These are phyloP conservation scores for Rubroboletus pulcherrimus DNA, from an alignment of 768 basidiomycete species.

Conservation along the genomic window DNA sequence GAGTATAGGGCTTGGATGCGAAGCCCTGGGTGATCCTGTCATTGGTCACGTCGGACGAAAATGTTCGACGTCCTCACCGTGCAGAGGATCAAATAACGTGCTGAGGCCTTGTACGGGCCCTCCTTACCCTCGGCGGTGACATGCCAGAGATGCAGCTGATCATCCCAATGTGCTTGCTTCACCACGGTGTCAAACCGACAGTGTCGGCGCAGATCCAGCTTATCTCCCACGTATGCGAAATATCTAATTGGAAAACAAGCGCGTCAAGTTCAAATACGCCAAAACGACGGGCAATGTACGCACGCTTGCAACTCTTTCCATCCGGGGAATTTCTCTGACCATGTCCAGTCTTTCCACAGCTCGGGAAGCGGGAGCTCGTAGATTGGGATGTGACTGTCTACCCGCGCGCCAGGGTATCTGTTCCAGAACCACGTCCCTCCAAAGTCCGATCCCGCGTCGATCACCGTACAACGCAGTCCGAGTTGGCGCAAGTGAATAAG, in stretches of 20 bases:
- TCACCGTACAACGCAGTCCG: conserved; percentile 9
- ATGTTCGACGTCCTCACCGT: background rate
- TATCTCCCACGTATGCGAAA: conserved; percentile 8
- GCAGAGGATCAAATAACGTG: conserved; percentile 9
- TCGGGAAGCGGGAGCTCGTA: conserved; percentile 10
- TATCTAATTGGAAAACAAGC: background rate
- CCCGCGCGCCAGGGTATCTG: conserved; percentile 13
- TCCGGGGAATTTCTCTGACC: conserved; percentile 11
- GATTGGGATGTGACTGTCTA: conserved; percentile 5
- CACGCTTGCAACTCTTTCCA: conserved; percentile 12
- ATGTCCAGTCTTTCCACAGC: conserved; percentile 14
- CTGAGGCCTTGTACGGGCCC: background rate
- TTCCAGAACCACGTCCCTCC: conserved; percentile 18
- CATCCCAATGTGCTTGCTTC: conserved; percentile 13
- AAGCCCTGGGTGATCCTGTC: background rate
- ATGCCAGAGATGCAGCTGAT: conserved; percentile 10
- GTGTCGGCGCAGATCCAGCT: conserved; percentile 8
- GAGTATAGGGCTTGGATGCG: conserved; percentile 8
- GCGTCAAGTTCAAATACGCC: background rate
- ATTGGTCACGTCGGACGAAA: background rate
- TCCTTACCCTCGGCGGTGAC: conserved; percentile 5
- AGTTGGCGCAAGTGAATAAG: conserved; percentile 7
- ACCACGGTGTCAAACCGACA: conserved; percentile 14
- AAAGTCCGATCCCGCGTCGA: conserved; percentile 12
- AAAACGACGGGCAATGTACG: background rate